These are phyloP conservation scores for Parietaria judaica DNA, from an alignment of 306 rosid genomes.

Conservation along the genomic window DNA sequence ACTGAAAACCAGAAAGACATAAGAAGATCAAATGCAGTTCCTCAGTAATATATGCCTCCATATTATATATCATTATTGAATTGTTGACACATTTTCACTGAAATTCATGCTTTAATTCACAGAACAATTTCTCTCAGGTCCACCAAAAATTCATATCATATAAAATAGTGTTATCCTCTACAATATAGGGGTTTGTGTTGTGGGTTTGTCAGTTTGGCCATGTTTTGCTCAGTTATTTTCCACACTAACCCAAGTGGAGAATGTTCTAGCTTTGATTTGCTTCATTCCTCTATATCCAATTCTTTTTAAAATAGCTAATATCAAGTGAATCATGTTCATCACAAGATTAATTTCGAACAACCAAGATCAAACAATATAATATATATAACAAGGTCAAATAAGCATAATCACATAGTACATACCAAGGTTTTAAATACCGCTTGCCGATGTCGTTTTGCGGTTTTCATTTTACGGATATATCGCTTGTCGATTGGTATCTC, in stretches of 20 bases:
- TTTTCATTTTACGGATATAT: no score
- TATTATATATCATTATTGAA: slow-evolving; percentile 27
- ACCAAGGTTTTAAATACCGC: no score
- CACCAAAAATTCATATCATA: neutral
- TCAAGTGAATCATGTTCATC: neutral
- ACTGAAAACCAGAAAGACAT: slow-evolving; percentile 27
- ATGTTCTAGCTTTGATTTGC: neutral
- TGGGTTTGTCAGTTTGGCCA: slow-evolving; percentile 65
- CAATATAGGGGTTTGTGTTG: slow-evolving; percentile 13
- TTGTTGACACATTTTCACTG: slow-evolving; percentile 32
- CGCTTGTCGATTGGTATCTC: no score
- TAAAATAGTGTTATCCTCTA: neutral
- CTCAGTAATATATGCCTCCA: slow-evolving; percentile 30
- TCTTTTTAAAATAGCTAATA: neutral
- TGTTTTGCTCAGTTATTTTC: slow-evolving; percentile 33
- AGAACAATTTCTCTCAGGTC: neutral
- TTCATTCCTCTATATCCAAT: neutral
- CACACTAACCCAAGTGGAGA: neutral
- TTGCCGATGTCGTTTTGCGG: no score
- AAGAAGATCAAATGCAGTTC: slow-evolving; percentile 36
- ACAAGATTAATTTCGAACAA: neutral
- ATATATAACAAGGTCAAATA: no score
- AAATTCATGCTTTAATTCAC: slow-evolving; percentile 26
- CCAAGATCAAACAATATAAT: no score
- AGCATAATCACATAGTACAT: no score